Base-by-base conservation (phyloP, 257 asterid species). In the Petunia secreta region DNA sequence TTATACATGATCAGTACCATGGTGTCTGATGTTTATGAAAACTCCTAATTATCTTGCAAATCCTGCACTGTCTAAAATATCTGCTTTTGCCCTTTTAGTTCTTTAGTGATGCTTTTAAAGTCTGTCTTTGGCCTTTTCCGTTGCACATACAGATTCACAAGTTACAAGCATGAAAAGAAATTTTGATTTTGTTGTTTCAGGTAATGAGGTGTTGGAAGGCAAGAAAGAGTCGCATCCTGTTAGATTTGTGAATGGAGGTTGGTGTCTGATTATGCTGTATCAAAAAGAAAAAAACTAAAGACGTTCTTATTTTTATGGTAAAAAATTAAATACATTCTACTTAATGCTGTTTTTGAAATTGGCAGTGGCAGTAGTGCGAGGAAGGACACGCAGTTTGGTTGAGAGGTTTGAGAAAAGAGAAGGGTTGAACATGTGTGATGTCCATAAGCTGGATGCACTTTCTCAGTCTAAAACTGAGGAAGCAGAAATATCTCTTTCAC, bases 381-480 rank as follows among this genome's bases (percentile, higher is more conserved):
- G 99, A 88, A 89, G 97, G 90, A 95, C 99, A 0, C 97, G 98
- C 68, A 90, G 95, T 84, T 83, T 92, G 89, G 99, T 95, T 82
- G 96, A 95, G 90, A 95, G 95, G 83, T 92, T 95, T 86, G 99
- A 95, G 80, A 88, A 82, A 82, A 89, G 88, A 82, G 97, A 93
- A 83, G 88, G 73, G 37, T 3, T 75, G 41, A 87, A 75, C 34
- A 84, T 77, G 60, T 88, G 79, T 84, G 98, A 92, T 81, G 79
- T 64, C 80, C 77, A 76, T 77, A 71, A 76, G 8, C 88, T 91
- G 52, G 87, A 85, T 75, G 62, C 8, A 57, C 85, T 79, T 84
- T 82, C 89, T 81, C 81, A 48, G 57, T 79, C 78, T 68, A 82
- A 82, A 75, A 16, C 83, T 52, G 89, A 87, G 87, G 86, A 81